Evolutionary conservation across 2,329 filamentous ascomycete genomes (phyloP).

Genomic region (Colletotrichum spaethianum): DNA sequence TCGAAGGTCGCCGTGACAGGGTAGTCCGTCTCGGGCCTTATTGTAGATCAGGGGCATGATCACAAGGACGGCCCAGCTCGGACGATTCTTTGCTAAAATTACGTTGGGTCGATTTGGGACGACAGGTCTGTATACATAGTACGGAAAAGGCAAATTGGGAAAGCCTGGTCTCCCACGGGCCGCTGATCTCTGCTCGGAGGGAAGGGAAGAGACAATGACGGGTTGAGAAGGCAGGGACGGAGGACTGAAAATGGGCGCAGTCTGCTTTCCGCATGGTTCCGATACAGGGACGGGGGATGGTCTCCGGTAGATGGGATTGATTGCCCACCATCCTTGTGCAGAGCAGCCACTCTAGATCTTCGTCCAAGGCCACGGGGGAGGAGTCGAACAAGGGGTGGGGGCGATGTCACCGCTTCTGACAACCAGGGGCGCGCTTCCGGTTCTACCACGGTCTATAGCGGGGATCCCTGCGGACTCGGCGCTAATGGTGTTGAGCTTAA

Average conservation of each 20-base stretch:
- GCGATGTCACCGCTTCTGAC: constrained; percentile 35
- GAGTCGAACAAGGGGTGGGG: neutral
- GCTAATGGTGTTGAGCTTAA: constrained; percentile 39
- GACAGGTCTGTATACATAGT: constrained; percentile 30
- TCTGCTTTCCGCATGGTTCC: constrained; percentile 2
- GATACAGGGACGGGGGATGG: constrained; percentile 29
- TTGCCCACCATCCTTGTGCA: constrained; percentile 20
- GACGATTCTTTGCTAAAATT: constrained; percentile 13
- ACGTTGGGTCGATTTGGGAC: constrained; percentile 25
- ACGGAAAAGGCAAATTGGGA: constrained; percentile 2
- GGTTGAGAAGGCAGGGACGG: neutral
- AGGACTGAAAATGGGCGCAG: constrained; percentile 11
- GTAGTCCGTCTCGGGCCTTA: neutral
- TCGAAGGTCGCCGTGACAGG: constrained; percentile 29
- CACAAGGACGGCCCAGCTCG: constrained; percentile 30
- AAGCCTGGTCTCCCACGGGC: neutral
- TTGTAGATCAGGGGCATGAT: constrained; percentile 42
- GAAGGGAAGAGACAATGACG: constrained; percentile 5
- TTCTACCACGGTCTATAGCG: neutral
- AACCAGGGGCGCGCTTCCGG: constrained; percentile 7
- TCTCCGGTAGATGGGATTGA: constrained; percentile 21
- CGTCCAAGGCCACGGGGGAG: constrained; percentile 2
- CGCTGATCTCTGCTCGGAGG: constrained; percentile 10
- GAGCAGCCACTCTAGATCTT: constrained; percentile 17
- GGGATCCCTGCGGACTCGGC: constrained; percentile 22